Percentiles rank a stretch among this genome's conserved stretches.
These are phyloP conservation scores for Phialemoniopsis sp. DNA, from an alignment of 2,329 filamentous ascomycete species.

Conservation along the genomic window DNA sequence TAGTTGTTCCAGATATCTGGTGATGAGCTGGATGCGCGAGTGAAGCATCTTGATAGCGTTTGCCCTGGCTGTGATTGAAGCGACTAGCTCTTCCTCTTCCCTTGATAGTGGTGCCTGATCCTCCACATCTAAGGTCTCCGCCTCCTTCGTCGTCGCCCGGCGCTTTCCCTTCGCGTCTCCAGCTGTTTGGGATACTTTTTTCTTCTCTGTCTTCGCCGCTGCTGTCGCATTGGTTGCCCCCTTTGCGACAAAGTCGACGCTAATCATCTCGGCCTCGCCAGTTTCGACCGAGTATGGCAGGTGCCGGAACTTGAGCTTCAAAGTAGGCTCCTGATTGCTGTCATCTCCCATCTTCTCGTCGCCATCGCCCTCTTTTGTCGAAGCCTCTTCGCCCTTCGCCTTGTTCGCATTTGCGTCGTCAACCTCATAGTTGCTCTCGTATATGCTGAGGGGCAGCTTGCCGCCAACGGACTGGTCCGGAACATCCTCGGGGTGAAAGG, in stretches of 20 bases:
- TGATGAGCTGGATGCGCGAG: constrained; percentile 67
- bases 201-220: constrained; percentile 16
- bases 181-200: constrained; percentile 23
- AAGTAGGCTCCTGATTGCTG: constrained; percentile 33
- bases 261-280: constrained; percentile 96
- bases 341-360: constrained; percentile 69
- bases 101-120: constrained; percentile 45
- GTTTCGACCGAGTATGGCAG: constrained; percentile 87
- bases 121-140: constrained; percentile 16
- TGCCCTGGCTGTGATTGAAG: constrained; percentile 74
- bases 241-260: constrained; percentile 86
- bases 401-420: constrained; percentile 41
- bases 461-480: constrained; percentile 58
- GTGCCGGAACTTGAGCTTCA: constrained; percentile 74
- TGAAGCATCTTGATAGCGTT: constrained; percentile 95
- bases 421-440: constrained; percentile 79
- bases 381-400: constrained; percentile 27
- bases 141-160: constrained; percentile 19
- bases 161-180: constrained; percentile 49
- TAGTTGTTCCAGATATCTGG: constrained; percentile 71
- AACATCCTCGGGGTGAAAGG: constrained; percentile 71
- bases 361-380: too few species aligned
- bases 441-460: constrained; percentile 85
- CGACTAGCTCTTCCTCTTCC: constrained; percentile 59
- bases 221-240: constrained; percentile 78